Evolutionary conservation across 805 yeast genomes (phyloP), one percentile per base, ranked within the genome.

Genomic region (Priceomyces carsonii): DNA sequence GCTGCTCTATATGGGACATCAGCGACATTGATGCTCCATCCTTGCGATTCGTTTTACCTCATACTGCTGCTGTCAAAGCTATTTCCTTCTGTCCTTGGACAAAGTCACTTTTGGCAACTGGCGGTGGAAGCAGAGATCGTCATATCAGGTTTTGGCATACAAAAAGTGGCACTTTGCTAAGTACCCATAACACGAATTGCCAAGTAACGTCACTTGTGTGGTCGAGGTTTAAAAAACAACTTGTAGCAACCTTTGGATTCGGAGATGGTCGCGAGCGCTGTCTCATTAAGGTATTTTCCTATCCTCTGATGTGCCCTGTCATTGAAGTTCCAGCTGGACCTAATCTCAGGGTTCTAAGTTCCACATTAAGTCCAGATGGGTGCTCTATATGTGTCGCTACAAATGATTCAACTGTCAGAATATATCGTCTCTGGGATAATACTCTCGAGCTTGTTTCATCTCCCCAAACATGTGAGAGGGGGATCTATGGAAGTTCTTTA

Each of bases 11-110:
- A 2, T 89, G 95, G 95, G 79, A 84, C 45, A 71, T 85, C 14
- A 34, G 62, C 2, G 53, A 68, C 35, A 39, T 61, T 4, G 27
- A 42, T 3, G 36, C 52, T 0, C 84, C 91, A 7, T 49, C 36
- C 15, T 47, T 75, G 31, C 58, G 63, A 40, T 77, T 70, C 51
- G 53, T 59, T 7, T 63, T 89, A 33, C 76, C 71, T 1, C 97
- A 90, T 50, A 63, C 67, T 2, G 95, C 96, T 1, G 97, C 97
- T 0, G 90, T 90, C 0, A 89, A 89, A 48, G 97, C 96, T 0
- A 66, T 90, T 29, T 84, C 91, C 3, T 90, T 77, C 49, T 90
- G 96, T 53, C 97, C 97, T 0, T 89, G 96, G 96, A 73, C 87
- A 13, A 78, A 78, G 9, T 71, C 83, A 2, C 60, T 90, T 6